Evolutionary conservation across 192 early-diverging fungal species (phyloP).

Genomic region (Coemansia sp.): DNA sequence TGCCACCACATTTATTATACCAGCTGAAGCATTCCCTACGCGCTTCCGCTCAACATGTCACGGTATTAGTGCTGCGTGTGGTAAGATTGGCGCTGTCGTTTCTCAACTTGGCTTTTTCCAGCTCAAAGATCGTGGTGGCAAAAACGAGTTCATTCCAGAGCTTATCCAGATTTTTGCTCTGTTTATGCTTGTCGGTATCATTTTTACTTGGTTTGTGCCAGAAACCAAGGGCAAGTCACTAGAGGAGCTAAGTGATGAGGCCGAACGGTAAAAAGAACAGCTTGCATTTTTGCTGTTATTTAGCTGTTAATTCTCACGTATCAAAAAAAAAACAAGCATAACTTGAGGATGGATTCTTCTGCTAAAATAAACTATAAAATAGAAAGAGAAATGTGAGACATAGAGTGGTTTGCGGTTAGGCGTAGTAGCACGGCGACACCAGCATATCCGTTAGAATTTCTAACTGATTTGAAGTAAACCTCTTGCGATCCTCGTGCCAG

Average conservation of each 20-base stretch:
- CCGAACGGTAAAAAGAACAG: constrained; percentile 4
- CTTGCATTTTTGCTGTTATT: neutral
- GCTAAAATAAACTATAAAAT: neutral
- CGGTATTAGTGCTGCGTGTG: constrained; percentile 77
- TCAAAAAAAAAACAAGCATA: neutral
- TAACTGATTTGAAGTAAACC: constrained; percentile 75
- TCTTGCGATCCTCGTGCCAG: constrained; percentile 85
- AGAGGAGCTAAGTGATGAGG: constrained; percentile 52
- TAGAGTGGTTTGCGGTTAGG: constrained; percentile 32
- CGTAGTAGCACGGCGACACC: constrained; percentile 83
- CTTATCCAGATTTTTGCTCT: constrained; percentile 71
- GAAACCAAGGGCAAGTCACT: constrained; percentile 55
- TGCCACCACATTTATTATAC: constrained; percentile 82
- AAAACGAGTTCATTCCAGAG: constrained; percentile 59
- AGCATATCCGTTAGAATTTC: constrained; percentile 85
- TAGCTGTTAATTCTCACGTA: neutral
- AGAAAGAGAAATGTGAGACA: neutral
- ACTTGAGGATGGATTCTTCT: neutral
- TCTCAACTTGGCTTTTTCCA: constrained; percentile 70
- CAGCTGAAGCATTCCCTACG: constrained; percentile 81
- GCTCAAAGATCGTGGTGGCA: constrained; percentile 70
- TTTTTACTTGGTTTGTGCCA: constrained; percentile 49
- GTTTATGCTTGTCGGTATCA: constrained; percentile 74
- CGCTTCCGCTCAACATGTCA: constrained; percentile 77
- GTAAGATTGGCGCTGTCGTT: constrained; percentile 76